phyloP scores from a whole-genome alignment of 78 protist genomes.

The Chrysochromulina tobinii region DNA sequence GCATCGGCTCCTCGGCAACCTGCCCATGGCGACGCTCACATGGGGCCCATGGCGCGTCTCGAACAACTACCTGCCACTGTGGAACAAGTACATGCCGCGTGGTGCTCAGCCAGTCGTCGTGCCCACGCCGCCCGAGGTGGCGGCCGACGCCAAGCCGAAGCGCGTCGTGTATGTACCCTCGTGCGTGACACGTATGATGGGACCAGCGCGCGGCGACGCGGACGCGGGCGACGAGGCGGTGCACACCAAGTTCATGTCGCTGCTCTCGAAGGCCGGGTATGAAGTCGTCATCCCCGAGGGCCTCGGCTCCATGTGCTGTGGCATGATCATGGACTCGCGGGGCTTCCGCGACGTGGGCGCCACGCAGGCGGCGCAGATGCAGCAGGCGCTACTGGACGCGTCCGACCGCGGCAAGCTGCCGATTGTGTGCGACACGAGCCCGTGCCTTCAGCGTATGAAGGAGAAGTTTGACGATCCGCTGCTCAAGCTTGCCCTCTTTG shows the following conservation, averaged over 20 bases:
- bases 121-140: neutral
- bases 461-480: neutral
- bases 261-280: neutral
- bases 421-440: slow-evolving; percentile 48
- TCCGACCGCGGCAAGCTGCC: slow-evolving; percentile 40
- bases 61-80: neutral
- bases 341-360: slow-evolving; percentile 9
- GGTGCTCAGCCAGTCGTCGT: neutral
- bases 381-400: neutral
- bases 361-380: neutral
- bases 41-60: neutral
- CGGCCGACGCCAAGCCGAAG: slow-evolving; percentile 13
- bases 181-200: slow-evolving; percentile 51
- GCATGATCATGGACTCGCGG: slow-evolving; percentile 45
- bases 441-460: slow-evolving; percentile 34
- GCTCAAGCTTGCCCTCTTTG: slow-evolving; percentile 36
- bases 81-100: slow-evolving; percentile 35
- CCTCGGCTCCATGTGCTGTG: slow-evolving; percentile 31
- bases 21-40: neutral
- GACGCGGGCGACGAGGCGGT: neutral
- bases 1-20: neutral
- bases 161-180: slow-evolving; percentile 45
- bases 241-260: neutral
- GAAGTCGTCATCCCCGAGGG: slow-evolving; percentile 26
- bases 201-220: slow-evolving; percentile 32